These are phyloP conservation scores for Leucaena leucocephala DNA, from an alignment of 306 rosid species.

Conservation along the genomic window DNA sequence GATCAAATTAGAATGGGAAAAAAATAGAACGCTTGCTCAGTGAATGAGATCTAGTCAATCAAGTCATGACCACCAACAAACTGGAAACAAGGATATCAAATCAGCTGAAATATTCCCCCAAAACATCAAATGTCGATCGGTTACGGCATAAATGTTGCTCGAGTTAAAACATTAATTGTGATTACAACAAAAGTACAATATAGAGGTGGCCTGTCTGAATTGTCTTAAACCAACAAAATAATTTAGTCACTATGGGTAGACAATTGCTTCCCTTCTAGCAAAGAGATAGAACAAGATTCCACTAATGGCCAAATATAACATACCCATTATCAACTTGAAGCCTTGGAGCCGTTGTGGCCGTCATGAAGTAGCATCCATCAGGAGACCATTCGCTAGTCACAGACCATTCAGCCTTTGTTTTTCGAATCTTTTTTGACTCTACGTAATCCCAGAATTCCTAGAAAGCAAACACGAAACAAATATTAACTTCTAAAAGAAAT, in stretches of 20 bases:
- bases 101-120: constrained; percentile 28
- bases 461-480: constrained; percentile 32
- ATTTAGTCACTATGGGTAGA: not conserved
- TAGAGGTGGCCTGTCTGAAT: not conserved
- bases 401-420: constrained; percentile 87
- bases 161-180: constrained; percentile 8
- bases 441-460: constrained; percentile 92
- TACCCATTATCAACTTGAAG: constrained; percentile 98
- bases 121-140: constrained; percentile 7
- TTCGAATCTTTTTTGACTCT: constrained; percentile 68
- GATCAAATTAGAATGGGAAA: not conserved
- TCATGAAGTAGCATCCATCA: constrained; percentile 93
- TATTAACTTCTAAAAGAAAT: constrained; percentile 25
- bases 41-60: constrained; percentile 10
- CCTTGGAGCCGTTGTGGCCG: constrained; percentile 97
- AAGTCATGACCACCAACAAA: constrained; percentile 1
- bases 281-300: constrained; percentile 18
- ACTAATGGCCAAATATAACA: constrained; percentile 29
- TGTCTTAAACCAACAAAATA: constrained; percentile 25
- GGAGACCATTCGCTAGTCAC: constrained; percentile 98
- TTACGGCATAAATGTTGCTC: constrained; percentile 13
- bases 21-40: not conserved
- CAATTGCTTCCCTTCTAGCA: constrained; percentile 23
- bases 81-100: constrained; percentile 31
- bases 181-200: constrained; percentile 21